phyloP scores from a whole-genome alignment of 1,139 yeast genomes.

The Meyerozyma athensensis region DNA sequence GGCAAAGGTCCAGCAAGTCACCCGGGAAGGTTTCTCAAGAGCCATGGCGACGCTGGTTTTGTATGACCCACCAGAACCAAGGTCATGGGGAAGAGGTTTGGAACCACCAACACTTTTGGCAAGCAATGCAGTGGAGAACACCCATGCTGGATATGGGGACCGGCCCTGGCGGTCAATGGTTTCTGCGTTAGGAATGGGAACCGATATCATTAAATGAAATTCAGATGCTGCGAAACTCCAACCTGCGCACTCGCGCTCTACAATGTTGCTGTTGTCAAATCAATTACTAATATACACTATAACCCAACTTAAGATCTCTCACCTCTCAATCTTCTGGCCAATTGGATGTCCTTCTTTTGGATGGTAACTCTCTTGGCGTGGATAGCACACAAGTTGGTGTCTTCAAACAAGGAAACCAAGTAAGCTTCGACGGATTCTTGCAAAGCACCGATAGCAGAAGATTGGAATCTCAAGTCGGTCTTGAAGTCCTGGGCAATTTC shows the following conservation, averaged over 20 bases:
- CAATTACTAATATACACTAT: constrained; percentile 13
- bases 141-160: constrained; percentile 53
- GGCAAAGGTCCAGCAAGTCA: constrained; percentile 10
- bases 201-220: not conserved
- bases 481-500: constrained; percentile 98
- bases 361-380: constrained; percentile 99
- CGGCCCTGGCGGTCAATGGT: constrained; percentile 1
- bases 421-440: constrained; percentile 99
- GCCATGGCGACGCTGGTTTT: constrained; percentile 10
- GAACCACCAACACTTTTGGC: constrained; percentile 38
- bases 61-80: constrained; percentile 12
- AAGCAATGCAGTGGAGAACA: constrained; percentile 36
- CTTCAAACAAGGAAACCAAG: constrained; percentile 86
- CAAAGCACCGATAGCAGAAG: constrained; percentile 97
- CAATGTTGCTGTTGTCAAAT: constrained; percentile 4
- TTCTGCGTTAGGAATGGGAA: not conserved
- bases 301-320: constrained; percentile 49
- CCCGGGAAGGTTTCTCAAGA: constrained; percentile 10
- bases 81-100: constrained; percentile 15
- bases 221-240: not conserved
- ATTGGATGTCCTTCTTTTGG: constrained; percentile 51
- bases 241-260: not conserved
- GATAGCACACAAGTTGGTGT: constrained; percentile 97
- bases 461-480: constrained; percentile 97
- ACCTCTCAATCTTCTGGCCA: constrained; percentile 63